Evolutionary conservation across 176 grass and related monocot genomes (phyloP), one percentile per base, ranked within the genome.

Genomic region (Bonia amplexicaulis): DNA sequence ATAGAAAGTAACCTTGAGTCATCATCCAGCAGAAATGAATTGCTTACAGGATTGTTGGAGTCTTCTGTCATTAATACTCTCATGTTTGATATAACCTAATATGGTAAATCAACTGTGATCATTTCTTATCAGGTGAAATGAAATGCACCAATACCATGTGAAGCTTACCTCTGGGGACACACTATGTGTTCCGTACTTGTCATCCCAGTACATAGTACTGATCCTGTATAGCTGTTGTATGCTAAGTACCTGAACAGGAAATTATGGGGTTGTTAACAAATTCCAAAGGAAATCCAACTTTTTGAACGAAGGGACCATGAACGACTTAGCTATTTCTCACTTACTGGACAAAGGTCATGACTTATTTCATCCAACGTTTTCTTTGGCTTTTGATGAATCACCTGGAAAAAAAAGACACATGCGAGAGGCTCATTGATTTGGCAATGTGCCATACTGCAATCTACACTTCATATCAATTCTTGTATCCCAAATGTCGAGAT

Each of bases 191-290:
- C 93, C 93, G 64, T 98, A 98, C 78, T 98, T 98, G 74, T 98
- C 96, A 89, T 98, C 96, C 96, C 96, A 98, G 78, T 98, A 98
- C 96, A 98, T 98, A 60, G 96, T 98, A 81, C 96, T 95, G 71
- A 98, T 98, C 81, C 96, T 87, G 84, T 98, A 98, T 90, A 98
- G 86, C 67, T 98, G 96, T 83, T 98, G 96, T 90, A 98, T 95
- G 76, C 93, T 94, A 60, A 98, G 93, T 77, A 90, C 94, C 96
- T 98, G 81, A 73, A 92, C 71, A 88, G 12, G 60, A 79, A 74
- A 45, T 70, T 47, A 81, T 35, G 64, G 73, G 26, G 64, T 63
- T 77, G 70, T 82, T 71, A 80, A 74, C 60, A 74, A 46, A 80
- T 65, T 80, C 84, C 52, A 71, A 77, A 81, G 45, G 69, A 17